These are phyloP conservation scores for Metarhizium humberi DNA, from an alignment of 2,329 filamentous ascomycete genomes.

Conservation along the genomic window DNA sequence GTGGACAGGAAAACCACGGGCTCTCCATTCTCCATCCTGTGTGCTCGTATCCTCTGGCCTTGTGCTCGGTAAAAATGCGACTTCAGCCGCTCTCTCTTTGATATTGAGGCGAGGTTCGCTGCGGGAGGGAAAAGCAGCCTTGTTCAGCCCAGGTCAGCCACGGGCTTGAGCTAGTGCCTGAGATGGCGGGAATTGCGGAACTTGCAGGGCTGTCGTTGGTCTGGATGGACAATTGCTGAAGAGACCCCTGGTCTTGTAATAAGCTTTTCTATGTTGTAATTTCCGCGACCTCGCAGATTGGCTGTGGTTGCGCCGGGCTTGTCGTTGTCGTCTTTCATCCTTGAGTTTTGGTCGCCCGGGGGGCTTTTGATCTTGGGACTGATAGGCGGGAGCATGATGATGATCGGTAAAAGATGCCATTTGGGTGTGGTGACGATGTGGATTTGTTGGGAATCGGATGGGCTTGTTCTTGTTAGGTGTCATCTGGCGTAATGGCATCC, in stretches of 20 bases:
- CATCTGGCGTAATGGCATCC: too few species aligned
- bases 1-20: neutral
- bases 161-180: neutral
- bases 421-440: too few species aligned
- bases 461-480: too few species aligned
- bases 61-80: neutral
- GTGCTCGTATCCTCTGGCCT: neutral
- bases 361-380: too few species aligned
- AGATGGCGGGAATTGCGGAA: neutral
- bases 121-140: neutral
- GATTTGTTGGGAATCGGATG: too few species aligned
- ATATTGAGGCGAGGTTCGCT: neutral
- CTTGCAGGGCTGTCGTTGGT: neutral
- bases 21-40: neutral
- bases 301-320: neutral
- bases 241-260: neutral
- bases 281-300: neutral
- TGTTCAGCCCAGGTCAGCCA: neutral
- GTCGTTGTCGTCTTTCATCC: too few species aligned
- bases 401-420: too few species aligned
- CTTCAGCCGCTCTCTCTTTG: neutral
- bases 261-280: neutral
- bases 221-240: neutral
- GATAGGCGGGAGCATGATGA: too few species aligned
- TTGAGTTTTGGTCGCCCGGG: too few species aligned